These are phyloP conservation scores for Rubus idaeus DNA, from an alignment of 306 rosid genomes.

Conservation along the genomic window DNA sequence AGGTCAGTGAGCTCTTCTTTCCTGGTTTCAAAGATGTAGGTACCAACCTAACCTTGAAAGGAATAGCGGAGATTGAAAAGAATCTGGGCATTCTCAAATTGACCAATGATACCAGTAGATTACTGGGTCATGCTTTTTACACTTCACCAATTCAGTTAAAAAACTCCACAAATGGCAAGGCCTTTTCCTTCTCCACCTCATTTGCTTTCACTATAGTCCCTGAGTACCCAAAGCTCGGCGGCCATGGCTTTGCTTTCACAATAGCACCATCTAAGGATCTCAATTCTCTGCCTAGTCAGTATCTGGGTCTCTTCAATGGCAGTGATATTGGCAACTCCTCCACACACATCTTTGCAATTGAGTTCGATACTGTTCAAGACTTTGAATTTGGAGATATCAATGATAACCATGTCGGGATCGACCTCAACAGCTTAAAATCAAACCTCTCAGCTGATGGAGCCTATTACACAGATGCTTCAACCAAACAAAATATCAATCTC, in stretches of 20 bases:
- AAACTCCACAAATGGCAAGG: constrained; percentile 56
- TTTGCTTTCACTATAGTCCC: constrained; percentile 67
- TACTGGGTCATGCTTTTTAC: constrained; percentile 58
- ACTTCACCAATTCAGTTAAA: constrained; percentile 48
- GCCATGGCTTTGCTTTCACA: constrained; percentile 83
- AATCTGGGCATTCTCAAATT: constrained; percentile 48
- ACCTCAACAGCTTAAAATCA: constrained; percentile 61
- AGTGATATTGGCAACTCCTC: constrained; percentile 56
- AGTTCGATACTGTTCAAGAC: constrained; percentile 82
- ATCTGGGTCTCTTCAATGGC: constrained; percentile 66
- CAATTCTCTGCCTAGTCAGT: constrained; percentile 69
- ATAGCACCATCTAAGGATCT: constrained; percentile 49
- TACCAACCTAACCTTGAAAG: constrained; percentile 44
- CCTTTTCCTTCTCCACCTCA: constrained; percentile 65
- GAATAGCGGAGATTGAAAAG: constrained; percentile 45
- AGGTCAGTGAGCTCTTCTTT: constrained; percentile 36
- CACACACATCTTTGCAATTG: constrained; percentile 75
- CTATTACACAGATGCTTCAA: constrained; percentile 38
- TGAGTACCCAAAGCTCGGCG: constrained; percentile 79
- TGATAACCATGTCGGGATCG: constrained; percentile 80
- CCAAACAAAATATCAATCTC: constrained; percentile 39
- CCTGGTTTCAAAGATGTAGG: constrained; percentile 50
- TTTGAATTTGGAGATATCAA: constrained; percentile 79
- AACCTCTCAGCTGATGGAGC: constrained; percentile 49
- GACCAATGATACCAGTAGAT: constrained; percentile 56